Base-by-base conservation (phyloP, 208 protist genomes). In the Perkinsela sp. region DNA sequence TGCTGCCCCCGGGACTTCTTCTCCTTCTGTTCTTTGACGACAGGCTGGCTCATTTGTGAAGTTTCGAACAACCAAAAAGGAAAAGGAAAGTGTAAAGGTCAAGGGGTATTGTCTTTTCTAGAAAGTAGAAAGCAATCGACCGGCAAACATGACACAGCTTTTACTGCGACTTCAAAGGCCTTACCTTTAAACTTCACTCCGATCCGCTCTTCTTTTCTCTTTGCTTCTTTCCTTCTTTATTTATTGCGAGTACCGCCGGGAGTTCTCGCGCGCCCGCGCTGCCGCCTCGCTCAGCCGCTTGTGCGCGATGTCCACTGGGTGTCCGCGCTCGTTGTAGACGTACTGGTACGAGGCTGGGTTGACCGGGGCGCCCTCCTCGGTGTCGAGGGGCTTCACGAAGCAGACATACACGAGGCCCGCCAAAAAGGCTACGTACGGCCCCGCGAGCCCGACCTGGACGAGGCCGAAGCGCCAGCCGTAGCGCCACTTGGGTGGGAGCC, bases 201-300 rank as follows among this genome's bases (percentile, higher is more conserved):
- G n/a, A n/a, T n/a, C n/a, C n/a, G n/a, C n/a, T n/a, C n/a, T n/a
- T n/a, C n/a, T n/a, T n/a, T n/a, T n/a, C n/a, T n/a, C n/a, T n/a
- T n/a, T n/a, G n/a, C n/a, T n/a, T n/a, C n/a, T n/a, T 57, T 66
- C 22, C 66, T 70, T 68, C 48, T 29, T 68, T 68, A 66, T 66
- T 69, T 70, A 30, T 70, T 70, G 6, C 29, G 67, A 6, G n/a
- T n/a, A 30, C 16, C 28, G 30, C 29, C 16, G 13, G 22, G 67
- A 6, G 29, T 48, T 32, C 13, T 68, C 67, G n/a, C 29, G 67
- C n/a, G 29, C 28, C 67, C 67, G 67, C 67, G 2, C 13, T 6
- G 28, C 6, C 2, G 28, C 29, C 2, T 68, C 67, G 28, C 16
- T 6, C 13, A 48, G 16, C 16, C 28, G 29, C 67, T 68, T 68